These are phyloP conservation scores for Yarrowia alimentaria DNA, from an alignment of 805 yeast genomes.

Conservation along the genomic window DNA sequence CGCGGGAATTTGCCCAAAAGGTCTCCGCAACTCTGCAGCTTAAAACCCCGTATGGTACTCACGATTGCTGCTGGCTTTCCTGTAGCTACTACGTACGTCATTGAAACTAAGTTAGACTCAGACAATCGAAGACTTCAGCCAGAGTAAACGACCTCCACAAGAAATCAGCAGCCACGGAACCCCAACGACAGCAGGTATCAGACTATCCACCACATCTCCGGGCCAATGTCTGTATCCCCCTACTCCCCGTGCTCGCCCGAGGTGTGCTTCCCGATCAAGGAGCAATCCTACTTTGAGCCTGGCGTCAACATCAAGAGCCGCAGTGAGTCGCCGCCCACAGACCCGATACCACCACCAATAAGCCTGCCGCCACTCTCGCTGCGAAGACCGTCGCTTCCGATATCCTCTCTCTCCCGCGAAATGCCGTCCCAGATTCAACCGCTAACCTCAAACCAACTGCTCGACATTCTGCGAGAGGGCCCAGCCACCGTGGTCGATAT, in stretches of 20 bases:
- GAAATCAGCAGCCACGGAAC: background rate
- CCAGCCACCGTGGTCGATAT: conserved; percentile 55
- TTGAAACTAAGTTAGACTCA: conserved; percentile 19
- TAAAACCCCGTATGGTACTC: background rate
- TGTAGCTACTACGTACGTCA: conserved; percentile 22
- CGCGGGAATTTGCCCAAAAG: no score
- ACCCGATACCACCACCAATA: conserved; percentile 15
- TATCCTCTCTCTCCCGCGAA: conserved; percentile 17
- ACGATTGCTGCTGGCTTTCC: background rate
- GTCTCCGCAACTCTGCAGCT: no score
- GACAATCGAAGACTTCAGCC: conserved; percentile 23
- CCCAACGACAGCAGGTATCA: background rate
- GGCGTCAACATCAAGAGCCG: conserved; percentile 12
- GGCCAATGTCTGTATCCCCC: conserved; percentile 23
- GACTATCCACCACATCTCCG: background rate
- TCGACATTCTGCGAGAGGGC: conserved; percentile 3
- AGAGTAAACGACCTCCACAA: background rate
- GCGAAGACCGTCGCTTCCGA: conserved; percentile 16
- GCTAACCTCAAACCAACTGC: conserved; percentile 4
- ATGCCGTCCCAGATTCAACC: conserved; percentile 18
- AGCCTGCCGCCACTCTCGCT: conserved; percentile 1
- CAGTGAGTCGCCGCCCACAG: conserved; percentile 15
- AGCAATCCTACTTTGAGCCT: conserved; percentile 18
- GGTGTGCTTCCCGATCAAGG: conserved; percentile 20
- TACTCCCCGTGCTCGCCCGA: conserved; percentile 27